A percentile compares a stretch with the other conserved stretches of the same genome.
Evolutionary conservation across 1,284 basidiomycete species (phyloP).

Genomic region (Naganishia cerealis): DNA sequence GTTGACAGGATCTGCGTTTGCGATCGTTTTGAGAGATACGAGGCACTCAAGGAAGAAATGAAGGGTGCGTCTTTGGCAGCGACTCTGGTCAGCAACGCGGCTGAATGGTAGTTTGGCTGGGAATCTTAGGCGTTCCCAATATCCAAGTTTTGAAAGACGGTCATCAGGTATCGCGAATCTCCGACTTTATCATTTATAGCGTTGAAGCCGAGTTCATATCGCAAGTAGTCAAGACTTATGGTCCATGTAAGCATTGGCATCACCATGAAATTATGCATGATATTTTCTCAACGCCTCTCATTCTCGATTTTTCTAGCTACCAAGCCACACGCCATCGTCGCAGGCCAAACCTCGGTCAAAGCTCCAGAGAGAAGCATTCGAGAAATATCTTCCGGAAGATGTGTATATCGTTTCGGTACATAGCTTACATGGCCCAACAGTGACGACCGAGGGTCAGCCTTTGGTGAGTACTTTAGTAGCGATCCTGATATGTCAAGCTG

Average conservation of each 20-base stretch:
- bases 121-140: conserved; percentile 28
- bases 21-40: conserved; percentile 77
- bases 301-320: conserved; percentile 64
- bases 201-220: conserved; percentile 91
- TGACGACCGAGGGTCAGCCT: conserved; percentile 87
- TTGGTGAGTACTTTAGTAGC: conserved; percentile 62
- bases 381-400: conserved; percentile 80
- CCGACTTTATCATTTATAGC: conserved; percentile 87
- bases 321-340: conserved; percentile 86
- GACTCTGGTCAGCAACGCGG: not conserved
- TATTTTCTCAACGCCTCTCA: not conserved
- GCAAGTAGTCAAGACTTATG: conserved; percentile 79
- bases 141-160: conserved; percentile 58
- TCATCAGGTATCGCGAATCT: conserved; percentile 75
- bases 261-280: not conserved
- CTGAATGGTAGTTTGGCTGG: no score
- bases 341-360: conserved; percentile 95
- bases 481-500: not conserved
- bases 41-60: conserved; percentile 65
- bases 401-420: conserved; percentile 89
- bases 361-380: conserved; percentile 90
- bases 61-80: conserved; percentile 57
- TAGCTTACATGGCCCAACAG: conserved; percentile 89
- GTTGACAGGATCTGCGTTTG: conserved; percentile 79
- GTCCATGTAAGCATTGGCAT: conserved; percentile 68